Base-by-base conservation (phyloP, 768 basidiomycete species). In the Mycena albidolilacea region DNA sequence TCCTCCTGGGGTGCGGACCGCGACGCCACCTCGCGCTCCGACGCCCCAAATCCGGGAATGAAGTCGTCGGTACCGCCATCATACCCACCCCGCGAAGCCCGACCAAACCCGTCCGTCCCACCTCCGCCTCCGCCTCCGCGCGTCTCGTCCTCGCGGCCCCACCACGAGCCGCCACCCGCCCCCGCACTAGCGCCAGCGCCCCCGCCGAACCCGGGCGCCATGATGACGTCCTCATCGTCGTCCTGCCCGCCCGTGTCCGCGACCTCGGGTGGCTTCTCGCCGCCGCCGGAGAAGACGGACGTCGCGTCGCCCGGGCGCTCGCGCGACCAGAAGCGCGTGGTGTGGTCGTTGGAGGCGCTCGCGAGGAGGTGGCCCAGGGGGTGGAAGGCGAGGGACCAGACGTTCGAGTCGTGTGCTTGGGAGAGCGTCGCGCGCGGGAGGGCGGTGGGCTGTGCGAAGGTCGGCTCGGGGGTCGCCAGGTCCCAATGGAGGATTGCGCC, bases 391-490 rank as follows among this genome's bases (percentile, higher is more conserved):
- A 99, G 90, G 0, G 95, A 91, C 95, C 97, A 99, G 73, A 99
- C 95, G 81, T 97, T 97, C 39, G 95, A 96, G 85, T 99, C 98
- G 87, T 99, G 98, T 10, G 98, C 98, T 80, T 96, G 94, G n/a
- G 94, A 92, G 77, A 99, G 91, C 15, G 91, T 93, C 7, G 95
- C 93, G 64, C 95, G 92, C 0, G 96, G 95, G 4, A 85, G 81
- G 39, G 90, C 82, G 30, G 86, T 76, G 39, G 86, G 81, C 64
- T 85, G 85, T 5, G 84, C 75, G 73, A 83, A 80, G 19, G 88
- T 80, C 52, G 87, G 84, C 65, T 91, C 89, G n/a, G 89, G 87
- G 4, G 93, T 85, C 62, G 90, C 87, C 74, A 99, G 89, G 78
- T 95, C 95, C 96, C 97, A 99, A 86, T 99, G 95, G 17, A 97